Base-by-base conservation (phyloP, 495 filamentous ascomycete species). In the Diplogelasinospora grovesii region DNA sequence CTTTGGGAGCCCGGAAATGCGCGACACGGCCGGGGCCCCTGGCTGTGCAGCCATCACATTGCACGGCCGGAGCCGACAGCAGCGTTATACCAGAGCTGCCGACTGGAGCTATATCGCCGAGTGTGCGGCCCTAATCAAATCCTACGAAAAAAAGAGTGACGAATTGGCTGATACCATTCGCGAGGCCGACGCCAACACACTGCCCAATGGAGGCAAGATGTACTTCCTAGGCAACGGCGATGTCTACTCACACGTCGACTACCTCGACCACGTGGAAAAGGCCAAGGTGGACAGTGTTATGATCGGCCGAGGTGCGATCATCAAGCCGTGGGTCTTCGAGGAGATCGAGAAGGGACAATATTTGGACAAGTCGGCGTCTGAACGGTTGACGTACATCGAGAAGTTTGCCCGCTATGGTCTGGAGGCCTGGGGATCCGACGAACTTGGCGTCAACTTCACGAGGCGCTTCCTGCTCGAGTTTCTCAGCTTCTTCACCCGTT, bases 261-360 rank as follows among this genome's bases (percentile, higher is more conserved):
- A 97, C 58, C 77, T 79, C 40, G 59, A 79, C 27, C 86, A 92
- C 54, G 69, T 97, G 32, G 71, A 79, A 21, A 74, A 86, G 37
- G 76, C 85, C 19, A 74, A 75, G 16, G 88, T 95, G 13, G 88
- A 95, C 64, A 76, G 74, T 8, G 84, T 93, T 46, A 97, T 97
- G 90, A 74, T 95, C 37, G 90, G 78, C 10, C 81, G 90, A 39
- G 90, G 90, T 30, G 89, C 90, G 5, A 68, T 97, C 43, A 83
- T 96, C 62, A 98, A 97, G 65, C 89, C 93, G 1, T 98, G 92
- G 92, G 63, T 98, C 36, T 98, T 96, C 56, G 92, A 97, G 57
- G 92, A 98, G 60, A 97, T 98, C 44, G 78, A 83, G 45, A 73
- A 76, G 23, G 83, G 85, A 1, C 93, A 97, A 61, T 95, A 97